Percentiles rank a stretch among this genome's conserved stretches.
These are phyloP conservation scores for Dittrichia graveolens DNA, from an alignment of 129 eudicot species.

Conservation along the genomic window DNA sequence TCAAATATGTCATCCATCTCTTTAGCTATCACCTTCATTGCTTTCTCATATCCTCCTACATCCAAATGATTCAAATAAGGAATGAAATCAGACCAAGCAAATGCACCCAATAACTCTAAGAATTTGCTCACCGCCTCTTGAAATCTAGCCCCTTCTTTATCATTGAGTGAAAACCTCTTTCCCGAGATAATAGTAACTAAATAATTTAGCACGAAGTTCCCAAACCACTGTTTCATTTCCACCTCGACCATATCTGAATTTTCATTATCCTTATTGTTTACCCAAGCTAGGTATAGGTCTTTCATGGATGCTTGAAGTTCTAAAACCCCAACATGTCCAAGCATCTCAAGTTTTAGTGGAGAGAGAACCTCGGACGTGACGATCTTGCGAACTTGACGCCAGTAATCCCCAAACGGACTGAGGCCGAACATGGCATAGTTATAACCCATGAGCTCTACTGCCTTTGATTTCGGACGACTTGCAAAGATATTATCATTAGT, in stretches of 20 bases:
- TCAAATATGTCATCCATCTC: not conserved
- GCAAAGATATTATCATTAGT: not conserved
- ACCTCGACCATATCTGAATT: not conserved
- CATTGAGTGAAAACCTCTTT: not conserved
- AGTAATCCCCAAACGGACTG: not conserved
- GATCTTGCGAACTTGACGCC: not conserved
- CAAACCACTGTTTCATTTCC: not conserved
- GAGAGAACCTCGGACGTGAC: conserved; percentile 8
- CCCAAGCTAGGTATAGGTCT: conserved; percentile 10
- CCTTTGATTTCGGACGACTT: not conserved
- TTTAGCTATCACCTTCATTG: not conserved
- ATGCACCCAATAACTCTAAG: not conserved
- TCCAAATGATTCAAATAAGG: not conserved
- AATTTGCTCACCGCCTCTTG: not conserved
- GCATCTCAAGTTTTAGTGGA: conserved; percentile 4
- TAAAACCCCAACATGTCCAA: conserved; percentile 13
- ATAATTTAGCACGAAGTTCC: not conserved
- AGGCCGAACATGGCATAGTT: not conserved
- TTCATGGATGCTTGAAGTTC: conserved; percentile 9
- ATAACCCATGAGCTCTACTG: not conserved
- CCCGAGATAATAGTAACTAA: not conserved
- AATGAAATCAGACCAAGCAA: not conserved
- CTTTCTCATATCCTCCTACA: not conserved
- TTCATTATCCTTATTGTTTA: not conserved
- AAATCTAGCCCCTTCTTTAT: not conserved